Base-by-base conservation (phyloP, 2,329 filamentous ascomycete species). In the Graphium sp. region DNA sequence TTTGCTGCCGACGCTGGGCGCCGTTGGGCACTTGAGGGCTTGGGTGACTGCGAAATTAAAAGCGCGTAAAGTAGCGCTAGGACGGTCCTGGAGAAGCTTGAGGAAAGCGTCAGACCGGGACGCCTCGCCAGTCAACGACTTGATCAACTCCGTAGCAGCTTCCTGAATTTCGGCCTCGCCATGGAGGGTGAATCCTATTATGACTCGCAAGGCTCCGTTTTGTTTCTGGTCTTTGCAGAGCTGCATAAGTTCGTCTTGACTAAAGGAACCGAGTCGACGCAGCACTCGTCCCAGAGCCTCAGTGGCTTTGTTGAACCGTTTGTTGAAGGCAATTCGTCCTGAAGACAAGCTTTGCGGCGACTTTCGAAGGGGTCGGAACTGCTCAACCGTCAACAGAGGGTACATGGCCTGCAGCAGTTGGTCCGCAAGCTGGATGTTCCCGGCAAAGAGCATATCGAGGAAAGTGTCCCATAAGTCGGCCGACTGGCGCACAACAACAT, bases 111-210 rank as follows among this genome's bases (percentile, higher is more conserved):
- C 62, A 21, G 52, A 50, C 28, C 66, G 61, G 13, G 53, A 56
- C 19, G 57, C 46, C 47, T 91, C 72, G 7, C 67, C 68, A 20
- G 81, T 89, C 41, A 87, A 69, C 20, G 72, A 72, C 49, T 93
- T 93, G 37, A 95, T 66, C 17, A 95, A 57, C 38, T 84, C 78
- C 6, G 85, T 67, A 2, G 80, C 75, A 11, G 81, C 77, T 45
- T 85, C 76, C 35, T 82, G 83, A 19, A 89, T 74, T 33, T 74
- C 66, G 32, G 78, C 60, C 39, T 91, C 76, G 11, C 82, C 80
- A 24, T 84, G 84, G 32, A 94, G 73, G 6, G 94, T 68, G 12
- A 82, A 66, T 5, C 77, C 75, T 25, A 93, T 71, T 23, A 93
- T 63, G 21, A 80, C 71, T 37, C 75, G 72, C 34, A 77, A 6